Percentiles rank a stretch among this genome's conserved stretches.
Evolutionary conservation across 352 stramenopile species (phyloP).

Genomic region (Phytophthora tubulina): DNA sequence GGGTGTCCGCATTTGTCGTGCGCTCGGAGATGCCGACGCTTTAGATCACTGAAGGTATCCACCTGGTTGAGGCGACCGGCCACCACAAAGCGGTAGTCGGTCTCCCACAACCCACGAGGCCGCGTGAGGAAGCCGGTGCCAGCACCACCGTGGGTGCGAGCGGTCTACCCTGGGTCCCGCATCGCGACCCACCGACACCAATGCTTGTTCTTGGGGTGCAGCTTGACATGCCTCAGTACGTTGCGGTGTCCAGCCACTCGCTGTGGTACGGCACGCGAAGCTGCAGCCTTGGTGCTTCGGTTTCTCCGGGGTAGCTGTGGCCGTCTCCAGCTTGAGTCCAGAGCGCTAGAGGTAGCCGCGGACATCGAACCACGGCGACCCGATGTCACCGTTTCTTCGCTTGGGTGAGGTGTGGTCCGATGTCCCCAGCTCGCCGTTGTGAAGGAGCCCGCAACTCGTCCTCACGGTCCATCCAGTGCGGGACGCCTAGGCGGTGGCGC

Average conservation of each 20-base stretch:
- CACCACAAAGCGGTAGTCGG: slow-evolving; percentile 28
- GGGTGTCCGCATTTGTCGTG: slow-evolving; percentile 13
- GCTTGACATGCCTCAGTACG: slow-evolving; percentile 25
- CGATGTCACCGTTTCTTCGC: slow-evolving; percentile 16
- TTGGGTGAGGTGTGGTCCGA: too few species aligned
- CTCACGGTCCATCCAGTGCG: too few species aligned
- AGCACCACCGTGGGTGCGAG: not conserved
- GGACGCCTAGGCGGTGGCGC: too few species aligned
- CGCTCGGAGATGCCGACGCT: slow-evolving; percentile 7
- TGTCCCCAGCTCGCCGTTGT: too few species aligned
- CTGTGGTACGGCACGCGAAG: slow-evolving; percentile 27
- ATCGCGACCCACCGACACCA: not conserved
- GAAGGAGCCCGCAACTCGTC: too few species aligned
- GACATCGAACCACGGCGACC: slow-evolving; percentile 22
- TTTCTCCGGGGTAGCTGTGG: not conserved
- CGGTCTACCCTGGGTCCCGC: slow-evolving; percentile 17
- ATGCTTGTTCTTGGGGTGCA: slow-evolving; percentile 22
- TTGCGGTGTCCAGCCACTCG: slow-evolving; percentile 8
- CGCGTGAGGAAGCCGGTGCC: slow-evolving; percentile 23
- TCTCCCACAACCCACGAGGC: slow-evolving; percentile 19
- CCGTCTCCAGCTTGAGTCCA: slow-evolving; percentile 13
- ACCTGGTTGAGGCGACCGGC: slow-evolving; percentile 24
- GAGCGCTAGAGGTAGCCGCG: not conserved
- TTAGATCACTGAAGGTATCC: slow-evolving; percentile 8
- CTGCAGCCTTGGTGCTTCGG: not conserved